A percentile compares a stretch with the other conserved stretches of the same genome.
Evolutionary conservation across 768 basidiomycete species (phyloP).

Genomic region (Phlebiopsis gigantea): DNA sequence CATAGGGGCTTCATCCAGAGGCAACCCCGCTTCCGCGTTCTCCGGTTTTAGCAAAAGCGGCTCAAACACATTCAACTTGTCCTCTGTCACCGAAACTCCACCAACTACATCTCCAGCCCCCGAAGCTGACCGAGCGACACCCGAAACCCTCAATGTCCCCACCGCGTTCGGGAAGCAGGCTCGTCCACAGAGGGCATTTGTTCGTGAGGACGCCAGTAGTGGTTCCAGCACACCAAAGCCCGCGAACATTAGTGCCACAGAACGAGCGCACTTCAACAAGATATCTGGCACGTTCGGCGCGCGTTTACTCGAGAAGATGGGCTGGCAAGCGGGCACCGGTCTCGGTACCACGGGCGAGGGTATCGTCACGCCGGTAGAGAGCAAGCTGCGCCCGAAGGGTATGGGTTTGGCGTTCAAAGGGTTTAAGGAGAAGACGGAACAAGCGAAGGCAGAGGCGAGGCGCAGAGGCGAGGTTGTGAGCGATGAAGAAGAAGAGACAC

Average conservation of each 20-base stretch:
- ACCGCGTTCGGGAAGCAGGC: slow-evolving; percentile 32
- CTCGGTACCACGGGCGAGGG: slow-evolving; percentile 73
- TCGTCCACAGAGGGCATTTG: slow-evolving; percentile 45
- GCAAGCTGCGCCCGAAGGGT: slow-evolving; percentile 76
- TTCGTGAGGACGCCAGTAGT: slow-evolving; percentile 39
- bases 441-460: slow-evolving; percentile 75
- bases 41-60: slow-evolving; percentile 37
- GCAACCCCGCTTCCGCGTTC: slow-evolving; percentile 12
- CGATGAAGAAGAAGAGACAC: slow-evolving; percentile 60
- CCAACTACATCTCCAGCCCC: slow-evolving; percentile 35
- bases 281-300: slow-evolving; percentile 78
- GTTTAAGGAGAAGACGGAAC: slow-evolving; percentile 84
- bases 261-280: slow-evolving; percentile 79
- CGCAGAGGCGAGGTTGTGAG: slow-evolving; percentile 69
- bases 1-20: background rate
- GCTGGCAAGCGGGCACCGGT: slow-evolving; percentile 83
- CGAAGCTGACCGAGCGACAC: slow-evolving; percentile 14
- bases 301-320: slow-evolving; percentile 90
- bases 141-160: slow-evolving; percentile 33
- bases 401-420: slow-evolving; percentile 87
- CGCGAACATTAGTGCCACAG: slow-evolving; percentile 52
- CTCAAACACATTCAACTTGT: slow-evolving; percentile 33
- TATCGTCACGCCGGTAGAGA: slow-evolving; percentile 84
- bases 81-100: slow-evolving; percentile 19
- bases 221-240: slow-evolving; percentile 35